phyloP scores from a whole-genome alignment of 805 yeast genomes.

The Pichia occidentalis region DNA sequence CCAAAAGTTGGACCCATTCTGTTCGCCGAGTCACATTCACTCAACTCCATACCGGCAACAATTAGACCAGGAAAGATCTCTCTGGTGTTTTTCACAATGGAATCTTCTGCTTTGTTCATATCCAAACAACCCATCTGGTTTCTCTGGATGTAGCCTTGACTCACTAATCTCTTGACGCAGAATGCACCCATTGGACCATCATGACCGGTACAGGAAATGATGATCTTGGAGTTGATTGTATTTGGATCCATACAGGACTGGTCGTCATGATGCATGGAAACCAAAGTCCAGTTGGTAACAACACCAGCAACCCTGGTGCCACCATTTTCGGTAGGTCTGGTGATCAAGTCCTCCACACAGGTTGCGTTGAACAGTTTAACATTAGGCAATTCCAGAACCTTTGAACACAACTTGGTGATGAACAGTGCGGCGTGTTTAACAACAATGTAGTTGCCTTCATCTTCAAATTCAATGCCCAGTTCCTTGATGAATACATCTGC shows the following conservation, averaged over 20 bases:
- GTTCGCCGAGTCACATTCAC: constrained; percentile 70
- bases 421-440: constrained; percentile 77
- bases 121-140: constrained; percentile 74
- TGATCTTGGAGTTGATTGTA: constrained; percentile 59
- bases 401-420: constrained; percentile 55
- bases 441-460: constrained; percentile 74
- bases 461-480: constrained; percentile 60
- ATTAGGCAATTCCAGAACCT: constrained; percentile 64
- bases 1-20: constrained; percentile 85
- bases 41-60: constrained; percentile 74
- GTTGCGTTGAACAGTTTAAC: constrained; percentile 75
- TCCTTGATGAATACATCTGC: constrained; percentile 65
- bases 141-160: constrained; percentile 39
- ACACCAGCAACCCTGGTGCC: constrained; percentile 68
- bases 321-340: constrained; percentile 57
- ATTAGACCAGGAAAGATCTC: constrained; percentile 58
- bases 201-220: constrained; percentile 71
- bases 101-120: constrained; percentile 73
- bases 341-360: constrained; percentile 73
- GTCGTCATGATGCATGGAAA: constrained; percentile 65
- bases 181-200: constrained; percentile 83
- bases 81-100: constrained; percentile 62
- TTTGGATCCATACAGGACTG: constrained; percentile 82
- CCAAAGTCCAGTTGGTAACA: constrained; percentile 79
- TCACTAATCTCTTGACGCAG: constrained; percentile 61